Base-by-base conservation (phyloP, 1,284 basidiomycete genomes). In the Gymnopus androsaceus region DNA sequence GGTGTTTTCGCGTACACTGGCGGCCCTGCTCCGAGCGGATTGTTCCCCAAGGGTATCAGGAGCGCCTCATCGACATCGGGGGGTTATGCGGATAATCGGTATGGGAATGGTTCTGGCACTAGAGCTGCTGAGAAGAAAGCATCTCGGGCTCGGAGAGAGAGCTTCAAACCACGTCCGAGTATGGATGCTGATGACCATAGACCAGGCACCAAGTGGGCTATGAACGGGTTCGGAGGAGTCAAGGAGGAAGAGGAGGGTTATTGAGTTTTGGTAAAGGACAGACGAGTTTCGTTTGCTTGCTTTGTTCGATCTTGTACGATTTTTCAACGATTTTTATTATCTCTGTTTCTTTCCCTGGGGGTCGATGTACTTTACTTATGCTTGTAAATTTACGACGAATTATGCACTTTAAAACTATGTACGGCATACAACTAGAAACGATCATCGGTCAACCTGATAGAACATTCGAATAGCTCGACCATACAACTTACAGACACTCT, bases 111-210 rank as follows among this genome's bases (percentile, higher is more conserved):
- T n/a, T n/a, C n/a, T n/a, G n/a, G 25, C 63, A 72, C 14, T 64
- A 61, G 68, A 9, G 62, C 59, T 30, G 67, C 67, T 15, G 69
- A 73, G 52, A 75, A 74, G 68, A 84, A 82, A 64, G 76, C 77
- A 21, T 70, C 77, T 42, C 69, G 80, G 42, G 75, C 77, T 30
- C 67, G 76, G 55, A 76, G 85, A 59, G 89, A 91, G 72, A 91
- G 89, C 68, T 92, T 92, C 69, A 87, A 82, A 66, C 89, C 90
- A 8, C 75, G 89, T 41, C 81, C 87, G 38, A 91, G 88, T 64
- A 69, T 83, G 19, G 87, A 89, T 61, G 73, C 23, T 25, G 54
- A 52, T 27, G 53, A 54, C 9, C 25, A 34, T 8, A 31, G 54
- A 21, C 9, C 36, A n/a, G 48, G 54, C 9, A n/a, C n/a, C n/a